Base-by-base conservation (phyloP, 169 alveolate species). In the Plasmodium inui region DNA sequence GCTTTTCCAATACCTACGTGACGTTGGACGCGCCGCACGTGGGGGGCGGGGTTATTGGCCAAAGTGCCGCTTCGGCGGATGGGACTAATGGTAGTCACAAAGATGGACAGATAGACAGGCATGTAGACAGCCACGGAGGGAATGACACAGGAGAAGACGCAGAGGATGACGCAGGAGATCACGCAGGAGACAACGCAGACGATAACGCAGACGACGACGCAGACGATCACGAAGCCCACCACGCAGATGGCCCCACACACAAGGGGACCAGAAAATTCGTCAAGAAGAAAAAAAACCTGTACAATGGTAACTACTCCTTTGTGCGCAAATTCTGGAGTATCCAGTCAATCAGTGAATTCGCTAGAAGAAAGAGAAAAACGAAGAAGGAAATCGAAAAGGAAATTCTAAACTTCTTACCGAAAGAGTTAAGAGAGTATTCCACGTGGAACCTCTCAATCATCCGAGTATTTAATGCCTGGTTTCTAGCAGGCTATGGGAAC, bases 401-500 rank as follows among this genome's bases (percentile, higher is more conserved):
- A 80, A 80, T 89, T 14, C 37, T 89, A 41, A 89, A 61, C 46
- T 41, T 81, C 28, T 19, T 89, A 70, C 94, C 94, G 17, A 89
- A 89, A 26, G 94, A 89, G 44, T 89, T 89, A 41, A 80, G 83
- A 44, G 82, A 78, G n/a, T 89, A 89, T 67, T 89, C 94, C 0
- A 81, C 90, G 50, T 89, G 94, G 94, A 89, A 89, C 70, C 39
- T 89, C 4, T 80, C 94, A 3, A 12, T 80, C 14, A 89, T 81
- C 44, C 72, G 94, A 67, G 94, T 80, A 19, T 81, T 81, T 46
- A 89, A 89, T 89, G 94, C 94, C 1, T 89, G 94, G 94, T 81
- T 89, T 61, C 67, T 89, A 22, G 89, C 91, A 57, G 94, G 94
- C 9, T 89, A 89, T 80, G 94, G 94, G 26, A 89, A 89, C 46